Evolutionary conservation across 345 rosid genomes (phyloP).

Genomic region (Hibiscus syriacus): DNA sequence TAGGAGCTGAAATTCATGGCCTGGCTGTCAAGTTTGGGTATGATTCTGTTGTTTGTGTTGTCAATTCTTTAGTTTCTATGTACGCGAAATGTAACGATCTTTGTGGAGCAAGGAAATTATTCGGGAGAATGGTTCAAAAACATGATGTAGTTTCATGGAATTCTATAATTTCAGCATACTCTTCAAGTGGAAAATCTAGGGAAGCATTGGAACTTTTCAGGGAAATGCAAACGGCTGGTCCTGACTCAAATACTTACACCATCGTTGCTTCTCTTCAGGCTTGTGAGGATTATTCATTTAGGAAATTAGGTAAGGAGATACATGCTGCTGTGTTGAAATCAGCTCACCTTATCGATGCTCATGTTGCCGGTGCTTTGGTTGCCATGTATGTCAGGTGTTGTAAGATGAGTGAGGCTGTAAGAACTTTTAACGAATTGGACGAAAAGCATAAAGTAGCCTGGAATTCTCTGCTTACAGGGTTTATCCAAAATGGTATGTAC

Average conservation of each 20-base stretch:
- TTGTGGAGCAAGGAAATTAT: slow-evolving; percentile 48
- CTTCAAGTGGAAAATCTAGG: slow-evolving; percentile 29
- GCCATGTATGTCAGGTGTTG: slow-evolving; percentile 59
- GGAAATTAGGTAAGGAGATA: slow-evolving; percentile 57
- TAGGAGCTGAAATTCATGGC: slow-evolving; percentile 59
- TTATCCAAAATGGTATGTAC: slow-evolving; percentile 50
- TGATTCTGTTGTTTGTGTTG: slow-evolving; percentile 33
- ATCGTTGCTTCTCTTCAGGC: slow-evolving; percentile 67
- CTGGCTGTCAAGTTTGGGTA: slow-evolving; percentile 43
- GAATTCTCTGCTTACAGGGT: slow-evolving; percentile 62
- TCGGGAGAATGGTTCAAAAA: slow-evolving; percentile 36
- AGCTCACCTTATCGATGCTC: slow-evolving; percentile 25
- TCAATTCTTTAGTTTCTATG: slow-evolving; percentile 69
- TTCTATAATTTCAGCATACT: slow-evolving; percentile 62
- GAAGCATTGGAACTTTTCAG: slow-evolving; percentile 59
- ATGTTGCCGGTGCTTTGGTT: slow-evolving; percentile 64
- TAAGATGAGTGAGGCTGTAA: slow-evolving; percentile 37
- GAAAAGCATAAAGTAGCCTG: slow-evolving; percentile 48
- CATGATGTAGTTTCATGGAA: slow-evolving; percentile 70
- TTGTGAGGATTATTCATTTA: slow-evolving; percentile 21
- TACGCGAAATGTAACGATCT: slow-evolving; percentile 70
- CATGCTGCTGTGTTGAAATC: slow-evolving; percentile 63
- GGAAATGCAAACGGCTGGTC: slow-evolving; percentile 44
- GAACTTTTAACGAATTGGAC: slow-evolving; percentile 29
- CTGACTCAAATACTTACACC: slow-evolving; percentile 42